Conservation (phyloP, 805 yeast species). For the Yarrowia osloensis region DNA sequence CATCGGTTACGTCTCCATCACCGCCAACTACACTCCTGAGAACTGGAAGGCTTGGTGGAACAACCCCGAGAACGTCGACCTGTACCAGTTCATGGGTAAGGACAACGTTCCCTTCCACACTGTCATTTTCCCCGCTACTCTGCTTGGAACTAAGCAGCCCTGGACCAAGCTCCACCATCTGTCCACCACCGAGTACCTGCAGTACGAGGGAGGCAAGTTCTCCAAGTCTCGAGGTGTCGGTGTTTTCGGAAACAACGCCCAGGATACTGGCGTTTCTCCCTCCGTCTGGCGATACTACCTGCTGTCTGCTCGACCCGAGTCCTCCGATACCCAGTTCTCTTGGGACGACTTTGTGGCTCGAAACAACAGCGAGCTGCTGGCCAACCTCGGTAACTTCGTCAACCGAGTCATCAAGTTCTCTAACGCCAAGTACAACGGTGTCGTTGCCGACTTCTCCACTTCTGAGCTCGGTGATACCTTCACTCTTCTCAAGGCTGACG, state of each 20-base stretch:
- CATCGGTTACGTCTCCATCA: slow-evolving; percentile 93
- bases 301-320: slow-evolving; percentile 90
- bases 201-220: slow-evolving; percentile 97
- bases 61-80: slow-evolving; percentile 80
- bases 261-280: slow-evolving; percentile 86
- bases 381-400: slow-evolving; percentile 95
- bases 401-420: slow-evolving; percentile 91
- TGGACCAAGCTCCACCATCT: slow-evolving; percentile 93
- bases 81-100: slow-evolving; percentile 98
- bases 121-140: slow-evolving; percentile 93
- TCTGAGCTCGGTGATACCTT: slow-evolving; percentile 50
- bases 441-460: slow-evolving; percentile 67
- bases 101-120: slow-evolving; percentile 99
- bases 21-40: slow-evolving; percentile 77
- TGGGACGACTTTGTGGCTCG: slow-evolving; percentile 95
- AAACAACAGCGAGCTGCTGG: slow-evolving; percentile 90
- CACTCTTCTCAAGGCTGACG: slow-evolving; percentile 51
- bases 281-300: slow-evolving; percentile 98
- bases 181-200: slow-evolving; percentile 93
- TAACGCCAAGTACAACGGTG: slow-evolving; percentile 88
- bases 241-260: slow-evolving; percentile 96
- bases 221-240: slow-evolving; percentile 98
- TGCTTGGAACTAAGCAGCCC: slow-evolving; percentile 79
- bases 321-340: slow-evolving; percentile 93
- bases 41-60: slow-evolving; percentile 95